A percentile compares a stretch with the other conserved stretches of the same genome.
phyloP scores from a whole-genome alignment of 371 early-diverging fungal genomes.

The Mucor racemosus region DNA sequence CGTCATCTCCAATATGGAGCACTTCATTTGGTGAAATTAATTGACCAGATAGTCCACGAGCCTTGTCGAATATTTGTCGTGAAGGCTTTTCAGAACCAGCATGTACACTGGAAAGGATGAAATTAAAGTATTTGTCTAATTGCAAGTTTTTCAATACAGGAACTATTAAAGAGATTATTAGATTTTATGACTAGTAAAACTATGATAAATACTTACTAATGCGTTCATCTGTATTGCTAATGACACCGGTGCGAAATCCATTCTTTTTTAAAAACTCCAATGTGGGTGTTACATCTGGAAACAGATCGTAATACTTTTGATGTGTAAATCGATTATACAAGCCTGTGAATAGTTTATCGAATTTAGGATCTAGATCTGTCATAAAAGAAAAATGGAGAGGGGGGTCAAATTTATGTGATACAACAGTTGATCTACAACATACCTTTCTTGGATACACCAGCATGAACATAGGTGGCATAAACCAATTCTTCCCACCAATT shows the following conservation, averaged over 20 bases:
- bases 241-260: slow-evolving; percentile 41
- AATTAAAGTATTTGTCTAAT: slow-evolving; percentile 40
- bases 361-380: slow-evolving; percentile 34
- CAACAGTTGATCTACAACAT: slow-evolving; percentile 13
- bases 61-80: slow-evolving; percentile 37
- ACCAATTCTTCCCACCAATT: slow-evolving; percentile 49
- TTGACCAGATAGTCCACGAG: slow-evolving; percentile 19
- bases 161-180: slow-evolving; percentile 14
- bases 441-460: slow-evolving; percentile 33
- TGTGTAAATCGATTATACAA: slow-evolving; percentile 39
- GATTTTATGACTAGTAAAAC: not conserved
- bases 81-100: slow-evolving; percentile 46
- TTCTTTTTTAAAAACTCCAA: slow-evolving; percentile 29
- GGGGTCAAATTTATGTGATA: too few relatives aligned
- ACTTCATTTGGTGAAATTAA: slow-evolving; percentile 23
- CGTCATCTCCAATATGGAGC: slow-evolving; percentile 49
- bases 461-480: slow-evolving; percentile 34
- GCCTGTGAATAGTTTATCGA: slow-evolving; percentile 29
- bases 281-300: slow-evolving; percentile 35
- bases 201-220: slow-evolving; percentile 28
- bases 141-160: slow-evolving; percentile 34
- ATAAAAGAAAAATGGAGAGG: too few relatives aligned
- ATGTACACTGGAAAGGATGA: slow-evolving; percentile 36
- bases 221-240: slow-evolving; percentile 50
- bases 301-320: slow-evolving; percentile 38